These are phyloP conservation scores for Ceratopteris richardii DNA, from an alignment of 75 land plant species.

Conservation along the genomic window DNA sequence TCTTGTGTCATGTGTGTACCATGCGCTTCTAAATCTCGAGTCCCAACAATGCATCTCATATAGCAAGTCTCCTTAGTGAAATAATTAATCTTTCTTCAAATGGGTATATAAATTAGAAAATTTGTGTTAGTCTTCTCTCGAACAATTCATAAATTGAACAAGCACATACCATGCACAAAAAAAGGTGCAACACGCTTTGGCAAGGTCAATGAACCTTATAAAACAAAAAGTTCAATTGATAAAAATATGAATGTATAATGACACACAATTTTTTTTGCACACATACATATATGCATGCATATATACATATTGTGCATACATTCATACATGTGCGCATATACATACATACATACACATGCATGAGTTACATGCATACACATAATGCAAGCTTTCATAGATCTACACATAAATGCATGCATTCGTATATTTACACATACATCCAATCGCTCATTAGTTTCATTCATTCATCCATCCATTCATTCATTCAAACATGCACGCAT, in stretches of 20 bases:
- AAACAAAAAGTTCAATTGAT: neutral
- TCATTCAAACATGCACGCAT: constrained; percentile 2
- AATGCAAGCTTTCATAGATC: neutral
- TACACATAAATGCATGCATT: neutral
- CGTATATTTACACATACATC: neutral
- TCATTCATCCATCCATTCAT: constrained; percentile 11
- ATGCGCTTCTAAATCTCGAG: no score
- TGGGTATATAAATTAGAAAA: no score
- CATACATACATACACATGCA: constrained; percentile 7
- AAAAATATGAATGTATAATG: neutral
- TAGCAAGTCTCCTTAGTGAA: no score
- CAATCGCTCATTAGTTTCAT: neutral
- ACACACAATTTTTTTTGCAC: neutral
- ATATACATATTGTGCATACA: no score
- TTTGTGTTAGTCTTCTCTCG: neutral
- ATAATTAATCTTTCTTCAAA: no score
- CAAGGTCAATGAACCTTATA: no score
- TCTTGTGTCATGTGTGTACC: no score
- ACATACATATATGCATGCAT: constrained; percentile 5
- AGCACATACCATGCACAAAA: neutral
- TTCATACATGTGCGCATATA: neutral
- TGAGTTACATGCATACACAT: neutral
- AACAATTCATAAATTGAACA: neutral
- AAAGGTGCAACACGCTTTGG: neutral
- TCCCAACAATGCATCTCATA: no score